Evolutionary conservation across 2,329 filamentous ascomycete genomes (phyloP).

Genomic region (Colletotrichum magnum): DNA sequence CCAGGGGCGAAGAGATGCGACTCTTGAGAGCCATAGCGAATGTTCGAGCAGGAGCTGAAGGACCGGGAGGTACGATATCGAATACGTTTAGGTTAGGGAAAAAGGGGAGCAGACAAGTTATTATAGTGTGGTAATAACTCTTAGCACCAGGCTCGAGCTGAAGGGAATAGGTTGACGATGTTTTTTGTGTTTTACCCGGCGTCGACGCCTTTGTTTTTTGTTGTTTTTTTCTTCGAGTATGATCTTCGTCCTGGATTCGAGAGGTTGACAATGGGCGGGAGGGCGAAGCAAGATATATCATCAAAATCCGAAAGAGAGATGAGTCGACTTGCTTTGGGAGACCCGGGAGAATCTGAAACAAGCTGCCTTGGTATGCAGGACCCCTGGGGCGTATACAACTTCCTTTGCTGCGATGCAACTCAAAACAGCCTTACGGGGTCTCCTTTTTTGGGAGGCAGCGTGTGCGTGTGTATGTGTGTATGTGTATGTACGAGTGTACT

Average conservation of each 20-base stretch:
- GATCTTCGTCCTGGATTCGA: constrained; percentile 16
- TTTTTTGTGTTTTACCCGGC: constrained; percentile 14
- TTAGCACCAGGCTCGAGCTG: constrained; percentile 37
- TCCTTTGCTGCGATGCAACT: constrained; percentile 32
- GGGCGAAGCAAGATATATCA: constrained; percentile 25
- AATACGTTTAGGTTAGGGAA: not conserved
- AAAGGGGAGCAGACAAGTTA: not conserved
- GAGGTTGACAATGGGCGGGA: not conserved
- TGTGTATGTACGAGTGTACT: not conserved
- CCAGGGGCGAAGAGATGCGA: constrained; percentile 73
- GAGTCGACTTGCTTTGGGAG: not conserved
- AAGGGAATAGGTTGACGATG: constrained; percentile 12
- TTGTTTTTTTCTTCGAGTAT: not conserved
- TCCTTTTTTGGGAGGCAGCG: not conserved
- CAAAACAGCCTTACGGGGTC: constrained; percentile 35
- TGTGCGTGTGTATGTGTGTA: too few species aligned
- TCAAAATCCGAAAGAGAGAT: not conserved
- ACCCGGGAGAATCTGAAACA: constrained; percentile 35
- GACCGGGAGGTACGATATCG: constrained; percentile 23
- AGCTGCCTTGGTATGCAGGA: constrained; percentile 33
- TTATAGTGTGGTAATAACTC: constrained; percentile 7
- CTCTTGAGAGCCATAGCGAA: constrained; percentile 64
- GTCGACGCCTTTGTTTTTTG: constrained; percentile 30
- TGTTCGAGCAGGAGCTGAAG: constrained; percentile 37
- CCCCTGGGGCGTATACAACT: constrained; percentile 7